Conservation (phyloP, 208 protist species). For the Crithidia brevicula region DNA sequence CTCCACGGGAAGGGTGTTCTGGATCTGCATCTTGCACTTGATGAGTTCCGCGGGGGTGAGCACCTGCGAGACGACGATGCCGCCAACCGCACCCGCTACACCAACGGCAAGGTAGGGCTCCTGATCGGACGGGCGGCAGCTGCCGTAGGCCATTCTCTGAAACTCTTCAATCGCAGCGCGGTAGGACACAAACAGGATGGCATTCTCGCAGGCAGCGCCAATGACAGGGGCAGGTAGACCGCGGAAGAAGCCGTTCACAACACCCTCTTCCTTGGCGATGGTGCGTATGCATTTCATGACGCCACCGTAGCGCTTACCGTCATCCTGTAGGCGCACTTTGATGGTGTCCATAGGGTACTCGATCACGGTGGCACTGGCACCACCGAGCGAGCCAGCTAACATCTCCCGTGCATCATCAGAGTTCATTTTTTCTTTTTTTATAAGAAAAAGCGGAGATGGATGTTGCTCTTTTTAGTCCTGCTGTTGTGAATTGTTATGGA, state of each 20-base stretch:
- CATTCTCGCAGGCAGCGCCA: slow-evolving; percentile 83
- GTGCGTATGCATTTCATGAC: slow-evolving; percentile 65
- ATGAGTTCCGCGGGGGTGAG: slow-evolving; percentile 92
- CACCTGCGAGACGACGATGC: slow-evolving; percentile 78
- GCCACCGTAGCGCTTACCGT: slow-evolving; percentile 65
- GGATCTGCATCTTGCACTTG: slow-evolving; percentile 94
- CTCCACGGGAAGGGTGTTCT: slow-evolving; percentile 81
- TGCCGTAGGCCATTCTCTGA: slow-evolving; percentile 63
- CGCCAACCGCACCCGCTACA: slow-evolving; percentile 60
- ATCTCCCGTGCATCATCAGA: slow-evolving; percentile 72
- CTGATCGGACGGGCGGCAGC: slow-evolving; percentile 47
- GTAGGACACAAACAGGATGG: slow-evolving; percentile 84
- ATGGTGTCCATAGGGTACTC: slow-evolving; percentile 95
- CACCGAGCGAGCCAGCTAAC: slow-evolving; percentile 76
- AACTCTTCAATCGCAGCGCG: slow-evolving; percentile 52
- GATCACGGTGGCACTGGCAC: slow-evolving; percentile 76
- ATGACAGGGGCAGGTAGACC: slow-evolving; percentile 88
- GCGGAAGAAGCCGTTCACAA: slow-evolving; percentile 89
- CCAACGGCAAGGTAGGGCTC: slow-evolving; percentile 75
- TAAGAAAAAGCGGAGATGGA: background rate
- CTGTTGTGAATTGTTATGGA: too few species aligned
- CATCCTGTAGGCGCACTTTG: slow-evolving; percentile 92
- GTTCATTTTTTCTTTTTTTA: slow-evolving; percentile 38
- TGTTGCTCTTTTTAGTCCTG: too few species aligned
- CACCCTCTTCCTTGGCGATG: slow-evolving; percentile 79